phyloP scores from a whole-genome alignment of 805 yeast genomes.

The Kregervanrija fluxuum region DNA sequence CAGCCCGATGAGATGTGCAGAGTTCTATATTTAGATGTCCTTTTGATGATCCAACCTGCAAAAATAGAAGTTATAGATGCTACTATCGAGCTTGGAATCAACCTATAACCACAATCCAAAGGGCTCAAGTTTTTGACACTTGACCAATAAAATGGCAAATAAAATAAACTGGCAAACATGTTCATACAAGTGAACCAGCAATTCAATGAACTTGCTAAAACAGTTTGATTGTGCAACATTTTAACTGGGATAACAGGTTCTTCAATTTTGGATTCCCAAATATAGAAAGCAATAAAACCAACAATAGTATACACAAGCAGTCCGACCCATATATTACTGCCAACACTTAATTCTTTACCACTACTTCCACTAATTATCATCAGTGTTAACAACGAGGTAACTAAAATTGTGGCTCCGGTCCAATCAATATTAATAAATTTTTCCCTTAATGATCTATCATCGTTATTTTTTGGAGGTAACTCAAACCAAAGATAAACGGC shows the following conservation, averaged over 20 bases:
- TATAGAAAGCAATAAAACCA: constrained; percentile 13
- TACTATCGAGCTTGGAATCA: constrained; percentile 55
- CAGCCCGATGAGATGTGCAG: constrained; percentile 30
- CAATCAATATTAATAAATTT: constrained; percentile 34
- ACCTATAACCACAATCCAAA: constrained; percentile 32
- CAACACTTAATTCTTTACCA: constrained; percentile 46
- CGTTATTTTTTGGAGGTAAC: constrained; percentile 27
- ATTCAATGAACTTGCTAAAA: constrained; percentile 56
- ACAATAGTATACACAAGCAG: constrained; percentile 5
- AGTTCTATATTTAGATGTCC: constrained; percentile 56
- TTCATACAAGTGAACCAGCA: constrained; percentile 70
- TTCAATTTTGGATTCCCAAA: constrained; percentile 11
- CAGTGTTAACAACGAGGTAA: constrained; percentile 46
- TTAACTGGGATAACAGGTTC: constrained; percentile 66
- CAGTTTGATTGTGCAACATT: constrained; percentile 51
- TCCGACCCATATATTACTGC: constrained; percentile 35
- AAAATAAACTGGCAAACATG: constrained; percentile 54
- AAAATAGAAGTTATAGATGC: constrained; percentile 60
- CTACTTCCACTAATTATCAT: constrained; percentile 62
- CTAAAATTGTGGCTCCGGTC: constrained; percentile 53
- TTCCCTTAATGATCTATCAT: constrained; percentile 27
- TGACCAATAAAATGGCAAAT: constrained; percentile 57
- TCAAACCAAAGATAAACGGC: constrained; percentile 32
- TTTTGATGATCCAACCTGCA: constrained; percentile 60
- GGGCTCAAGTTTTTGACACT: constrained; percentile 22